Conservation (phyloP, 805 yeast species). For the Metschnikowia cubensis region DNA sequence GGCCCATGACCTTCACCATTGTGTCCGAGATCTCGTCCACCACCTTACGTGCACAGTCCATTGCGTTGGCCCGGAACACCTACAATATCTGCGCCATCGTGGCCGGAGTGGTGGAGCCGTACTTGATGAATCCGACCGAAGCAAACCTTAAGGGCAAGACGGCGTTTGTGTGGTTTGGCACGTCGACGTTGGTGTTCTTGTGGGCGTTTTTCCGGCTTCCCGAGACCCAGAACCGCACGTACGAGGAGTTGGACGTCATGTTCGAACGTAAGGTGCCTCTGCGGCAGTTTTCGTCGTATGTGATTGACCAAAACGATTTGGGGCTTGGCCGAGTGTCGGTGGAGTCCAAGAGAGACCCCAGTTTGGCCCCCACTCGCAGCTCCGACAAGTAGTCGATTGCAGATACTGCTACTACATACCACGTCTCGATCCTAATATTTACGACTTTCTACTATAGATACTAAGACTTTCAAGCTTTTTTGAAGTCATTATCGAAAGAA, state of each 20-base stretch:
- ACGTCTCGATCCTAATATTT: too few relatives aligned
- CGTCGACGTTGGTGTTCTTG: constrained; percentile 19
- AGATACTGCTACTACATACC: too few relatives aligned
- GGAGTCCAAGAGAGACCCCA: too few relatives aligned
- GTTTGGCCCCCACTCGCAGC: too few relatives aligned
- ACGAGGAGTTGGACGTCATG: constrained; percentile 13
- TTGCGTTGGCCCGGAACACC: constrained; percentile 10
- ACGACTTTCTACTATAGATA: too few relatives aligned
- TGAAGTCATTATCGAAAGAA: too few relatives aligned
- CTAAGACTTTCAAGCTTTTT: too few relatives aligned
- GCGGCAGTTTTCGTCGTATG: constrained; percentile 3
- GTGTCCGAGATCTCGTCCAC: constrained; percentile 11
- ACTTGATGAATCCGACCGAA: constrained; percentile 10
- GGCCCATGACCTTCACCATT: constrained; percentile 12
- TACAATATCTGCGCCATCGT: constrained; percentile 10
- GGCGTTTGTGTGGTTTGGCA: constrained; percentile 12
- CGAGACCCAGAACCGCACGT: constrained; percentile 8
- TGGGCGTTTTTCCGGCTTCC: constrained; percentile 26
- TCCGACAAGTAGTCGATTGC: too few relatives aligned
- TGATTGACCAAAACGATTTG: constrained; percentile 3
- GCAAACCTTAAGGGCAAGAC: constrained; percentile 14
- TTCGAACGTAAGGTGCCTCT: constrained; percentile 8
- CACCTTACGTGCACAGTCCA: constrained; percentile 11
- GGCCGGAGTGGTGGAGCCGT: constrained; percentile 11
- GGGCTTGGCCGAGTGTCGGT: background rate